Conservation (phyloP, 2,329 filamentous ascomycete genomes). For the Venturia carpophila region DNA sequence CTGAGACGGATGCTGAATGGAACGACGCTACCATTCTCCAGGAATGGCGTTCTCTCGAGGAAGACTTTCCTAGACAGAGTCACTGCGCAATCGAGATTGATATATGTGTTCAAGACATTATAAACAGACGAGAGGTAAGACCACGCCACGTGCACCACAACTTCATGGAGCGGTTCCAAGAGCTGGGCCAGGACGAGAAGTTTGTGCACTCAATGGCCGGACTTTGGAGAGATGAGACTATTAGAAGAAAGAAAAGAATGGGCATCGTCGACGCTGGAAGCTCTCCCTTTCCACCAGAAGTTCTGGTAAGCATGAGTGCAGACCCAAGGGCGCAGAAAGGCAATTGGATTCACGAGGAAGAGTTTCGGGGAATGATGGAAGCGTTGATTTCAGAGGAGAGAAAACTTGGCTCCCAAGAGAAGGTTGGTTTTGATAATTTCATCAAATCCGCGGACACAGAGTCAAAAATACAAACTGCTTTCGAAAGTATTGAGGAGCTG, state of each 20-base stretch:
- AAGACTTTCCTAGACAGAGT: conserved; percentile 65
- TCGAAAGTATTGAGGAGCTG: conserved; percentile 82
- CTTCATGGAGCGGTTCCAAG: conserved; percentile 65
- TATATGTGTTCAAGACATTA: conserved; percentile 77
- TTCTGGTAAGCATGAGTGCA: conserved; percentile 80
- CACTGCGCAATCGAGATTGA: conserved; percentile 88
- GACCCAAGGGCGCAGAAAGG: conserved; percentile 63
- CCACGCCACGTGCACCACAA: conserved; percentile 78
- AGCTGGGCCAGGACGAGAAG: conserved; percentile 61
- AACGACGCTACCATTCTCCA: conserved; percentile 63
- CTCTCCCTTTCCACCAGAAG: conserved; percentile 74
- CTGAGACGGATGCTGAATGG: conserved; percentile 61
- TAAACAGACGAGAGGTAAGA: conserved; percentile 69
- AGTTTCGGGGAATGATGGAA: conserved; percentile 60
- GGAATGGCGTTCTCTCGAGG: conserved; percentile 53
- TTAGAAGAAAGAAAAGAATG: conserved; percentile 66
- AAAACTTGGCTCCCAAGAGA: conserved; percentile 36
- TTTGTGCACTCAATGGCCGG: conserved; percentile 90
- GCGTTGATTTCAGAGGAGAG: conserved; percentile 59
- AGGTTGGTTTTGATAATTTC: conserved; percentile 58
- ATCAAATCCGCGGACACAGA: conserved; percentile 48
- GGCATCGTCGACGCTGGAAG: conserved; percentile 53
- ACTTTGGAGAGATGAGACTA: conserved; percentile 84
- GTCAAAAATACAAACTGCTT: conserved; percentile 59
- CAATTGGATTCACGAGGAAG: conserved; percentile 90